Evolutionary conservation across 805 yeast species (phyloP), one percentile per base, ranked within the genome.

Genomic region (Barnettozyma pratensis): DNA sequence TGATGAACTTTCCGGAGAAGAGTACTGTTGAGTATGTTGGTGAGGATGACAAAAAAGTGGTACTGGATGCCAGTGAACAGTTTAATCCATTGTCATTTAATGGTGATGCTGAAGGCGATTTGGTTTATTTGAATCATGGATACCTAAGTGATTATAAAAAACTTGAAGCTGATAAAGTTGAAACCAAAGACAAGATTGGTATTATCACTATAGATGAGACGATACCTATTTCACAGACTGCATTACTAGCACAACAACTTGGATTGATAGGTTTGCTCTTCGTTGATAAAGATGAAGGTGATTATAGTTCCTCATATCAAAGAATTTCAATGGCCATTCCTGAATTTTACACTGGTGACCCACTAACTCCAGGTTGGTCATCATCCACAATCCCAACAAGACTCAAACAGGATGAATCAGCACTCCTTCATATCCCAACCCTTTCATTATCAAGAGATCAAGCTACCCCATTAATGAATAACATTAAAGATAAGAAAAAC

Each of bases 361-460:
- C 89, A 4, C 62, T 87, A 35, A 75, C 86, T 3, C 96, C 96
- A 0, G 96, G 95, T 2, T 81, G 85, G 82, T 72, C 83, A 0
- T 68, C 77, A 26, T 68, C 68, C 37, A 70, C 68, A 26, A 63
- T 65, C 47, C 66, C 66, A 41, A 70, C 70, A 12, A 70, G 72
- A 47, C 60, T 70, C 14, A 67, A 65, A 11, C 68, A 80, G 68
- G 64, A 70, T 5, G 67, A 76, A 12, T 77, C 87, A 0, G 62
- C 61, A 5, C 70, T 78, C 2, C 86, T 96, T 1, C 74, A 80
- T 14, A 79, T 92, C 5, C 96, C 96, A 1, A 74, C 86, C 7
- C 70, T 87, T 0, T 91, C 97, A 0, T 68, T 90, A 7, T 83
- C 96, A 0, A 82, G 85, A 80, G 72, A 73, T 39, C 96, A 88